Percentiles rank a stretch among this genome's conserved stretches.
These are phyloP conservation scores for Sanghuangporus weigelae DNA, from an alignment of 1,284 basidiomycete species.

Conservation along the genomic window DNA sequence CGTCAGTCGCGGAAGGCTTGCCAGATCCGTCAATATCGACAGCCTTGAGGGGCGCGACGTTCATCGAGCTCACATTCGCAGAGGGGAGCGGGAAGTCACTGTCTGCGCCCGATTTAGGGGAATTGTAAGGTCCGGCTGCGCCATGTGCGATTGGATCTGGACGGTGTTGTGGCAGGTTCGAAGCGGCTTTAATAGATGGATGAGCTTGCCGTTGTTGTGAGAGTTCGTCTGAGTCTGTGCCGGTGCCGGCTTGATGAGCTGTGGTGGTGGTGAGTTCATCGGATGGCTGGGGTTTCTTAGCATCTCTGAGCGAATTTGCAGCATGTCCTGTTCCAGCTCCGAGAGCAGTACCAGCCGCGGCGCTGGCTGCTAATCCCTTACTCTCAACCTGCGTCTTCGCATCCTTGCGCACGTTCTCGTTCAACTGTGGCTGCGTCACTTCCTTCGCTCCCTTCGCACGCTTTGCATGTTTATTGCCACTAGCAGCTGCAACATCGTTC, in stretches of 20 bases:
- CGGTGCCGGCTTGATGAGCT: neutral
- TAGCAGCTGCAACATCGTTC: neutral
- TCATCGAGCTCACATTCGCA: neutral
- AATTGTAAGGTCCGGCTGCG: neutral
- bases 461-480: neutral
- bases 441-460: neutral
- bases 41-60: neutral
- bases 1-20: neutral
- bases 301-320: neutral
- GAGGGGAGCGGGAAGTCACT: slow-evolving; percentile 6
- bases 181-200: neutral
- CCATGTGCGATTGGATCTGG: neutral
- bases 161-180: neutral
- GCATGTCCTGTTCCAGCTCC: neutral
- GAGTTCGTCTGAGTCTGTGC: neutral
- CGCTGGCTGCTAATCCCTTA: neutral
- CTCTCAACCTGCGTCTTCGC: neutral
- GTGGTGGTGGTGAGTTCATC: neutral
- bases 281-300: neutral
- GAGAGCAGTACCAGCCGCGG: neutral
- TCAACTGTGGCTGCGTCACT: neutral
- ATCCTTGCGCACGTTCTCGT: neutral
- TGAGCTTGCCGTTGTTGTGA: neutral
- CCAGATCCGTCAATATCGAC: neutral
- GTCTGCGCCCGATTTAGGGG: neutral